These are phyloP conservation scores for Neurospora sublineolata DNA, from an alignment of 495 filamentous ascomycete genomes.

Conservation along the genomic window DNA sequence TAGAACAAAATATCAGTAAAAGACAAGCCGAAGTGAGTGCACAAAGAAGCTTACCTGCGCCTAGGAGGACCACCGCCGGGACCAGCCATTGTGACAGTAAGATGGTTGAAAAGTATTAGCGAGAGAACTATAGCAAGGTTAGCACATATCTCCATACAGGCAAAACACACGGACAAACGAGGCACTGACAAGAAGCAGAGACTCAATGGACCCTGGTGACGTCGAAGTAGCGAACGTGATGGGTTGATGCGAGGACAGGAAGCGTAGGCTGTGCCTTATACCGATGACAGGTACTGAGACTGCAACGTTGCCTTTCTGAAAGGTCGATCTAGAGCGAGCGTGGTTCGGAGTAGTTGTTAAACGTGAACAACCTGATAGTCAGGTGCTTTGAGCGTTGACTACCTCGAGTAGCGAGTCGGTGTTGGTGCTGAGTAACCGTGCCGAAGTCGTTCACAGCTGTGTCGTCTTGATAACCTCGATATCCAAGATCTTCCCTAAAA, in stretches of 20 bases:
- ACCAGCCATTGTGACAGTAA: conserved; percentile 47
- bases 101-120: conserved; percentile 23
- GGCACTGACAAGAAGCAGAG: conserved; percentile 28
- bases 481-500: conserved; percentile 7
- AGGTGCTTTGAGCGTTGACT: neutral
- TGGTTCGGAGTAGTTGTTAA: neutral
- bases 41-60: conserved; percentile 38
- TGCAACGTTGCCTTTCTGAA: neutral
- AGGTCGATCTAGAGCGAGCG: neutral
- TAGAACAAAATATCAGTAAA: conserved; percentile 20
- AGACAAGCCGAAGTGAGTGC: neutral
- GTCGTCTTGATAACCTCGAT: conserved; percentile 1
- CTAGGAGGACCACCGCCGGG: conserved; percentile 62
- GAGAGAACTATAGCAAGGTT: conserved; percentile 27
- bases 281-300: neutral
- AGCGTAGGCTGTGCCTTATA: conserved; percentile 9
- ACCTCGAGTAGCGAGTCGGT: neutral
- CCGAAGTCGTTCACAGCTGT: neutral
- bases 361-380: neutral
- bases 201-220: conserved; percentile 20
- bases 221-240: conserved; percentile 28
- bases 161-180: neutral
- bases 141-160: neutral
- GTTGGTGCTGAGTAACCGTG: neutral
- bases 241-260: conserved; percentile 19